A percentile compares a stretch with the other conserved stretches of the same genome.
These are phyloP conservation scores for Tephrocybe sp. DNA, from an alignment of 768 basidiomycete species.

Conservation along the genomic window DNA sequence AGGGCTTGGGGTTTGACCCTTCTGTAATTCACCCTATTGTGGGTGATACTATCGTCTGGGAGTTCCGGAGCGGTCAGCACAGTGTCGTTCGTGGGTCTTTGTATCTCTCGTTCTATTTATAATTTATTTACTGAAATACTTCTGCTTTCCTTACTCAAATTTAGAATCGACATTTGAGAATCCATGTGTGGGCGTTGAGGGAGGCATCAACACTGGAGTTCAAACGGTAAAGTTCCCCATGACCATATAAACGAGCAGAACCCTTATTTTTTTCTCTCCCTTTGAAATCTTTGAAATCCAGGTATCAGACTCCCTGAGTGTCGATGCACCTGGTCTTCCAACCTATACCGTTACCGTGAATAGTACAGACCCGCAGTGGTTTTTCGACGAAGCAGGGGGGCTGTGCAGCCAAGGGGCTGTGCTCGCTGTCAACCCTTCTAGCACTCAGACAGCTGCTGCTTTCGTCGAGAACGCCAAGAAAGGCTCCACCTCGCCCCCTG, in stretches of 20 bases:
- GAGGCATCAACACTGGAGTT: slow-evolving; percentile 35
- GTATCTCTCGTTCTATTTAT: background rate
- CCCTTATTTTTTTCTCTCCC: no score
- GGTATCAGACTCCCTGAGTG: slow-evolving; percentile 28
- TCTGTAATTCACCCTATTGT: slow-evolving; percentile 33
- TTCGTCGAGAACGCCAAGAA: slow-evolving; percentile 38
- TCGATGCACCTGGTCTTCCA: slow-evolving; percentile 36
- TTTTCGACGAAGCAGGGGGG: slow-evolving; percentile 41
- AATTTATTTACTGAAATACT: background rate
- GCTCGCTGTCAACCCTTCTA: slow-evolving; percentile 36
- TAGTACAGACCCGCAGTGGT: slow-evolving; percentile 36
- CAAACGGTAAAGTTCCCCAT: slow-evolving; percentile 23
- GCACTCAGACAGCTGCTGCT: slow-evolving; percentile 28
- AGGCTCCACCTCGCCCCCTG: slow-evolving; percentile 17
- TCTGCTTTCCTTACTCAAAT: background rate
- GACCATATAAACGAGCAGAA: no score
- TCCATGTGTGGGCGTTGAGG: slow-evolving; percentile 32
- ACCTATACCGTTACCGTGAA: slow-evolving; percentile 30
- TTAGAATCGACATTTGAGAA: slow-evolving; percentile 38
- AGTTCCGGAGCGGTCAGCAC: slow-evolving; percentile 39
- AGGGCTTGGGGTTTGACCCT: slow-evolving; percentile 42
- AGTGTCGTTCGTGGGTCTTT: slow-evolving; percentile 36
- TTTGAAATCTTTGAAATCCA: no score
- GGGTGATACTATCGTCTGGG: slow-evolving; percentile 37
- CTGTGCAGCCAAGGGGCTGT: slow-evolving; percentile 37